Base-by-base conservation (phyloP, 2,329 filamentous ascomycete genomes). In the Aspergillus arachidicola region DNA sequence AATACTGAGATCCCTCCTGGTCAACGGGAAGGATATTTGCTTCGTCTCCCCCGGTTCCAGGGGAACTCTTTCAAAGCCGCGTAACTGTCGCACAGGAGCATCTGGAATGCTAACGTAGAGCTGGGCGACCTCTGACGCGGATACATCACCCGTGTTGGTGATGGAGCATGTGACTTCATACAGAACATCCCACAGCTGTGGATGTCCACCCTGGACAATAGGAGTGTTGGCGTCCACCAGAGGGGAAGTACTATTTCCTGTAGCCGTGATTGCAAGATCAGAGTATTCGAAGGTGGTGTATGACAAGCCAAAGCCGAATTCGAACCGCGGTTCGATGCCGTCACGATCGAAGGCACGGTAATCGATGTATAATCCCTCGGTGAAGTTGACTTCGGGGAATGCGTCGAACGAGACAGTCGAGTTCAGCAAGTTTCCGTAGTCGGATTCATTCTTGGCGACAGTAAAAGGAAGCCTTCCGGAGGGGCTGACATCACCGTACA, bases 251-350 rank as follows among this genome's bases (percentile, higher is more conserved):
- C 26, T 23, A 12, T 36, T 50, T 5, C 43, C 53, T 9, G 50
- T 45, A 21, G 34, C 14, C 9, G 23, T 19, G 32, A 87, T 72
- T 0, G 62, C 63, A 2, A 87, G 74, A 45, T 78, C 73, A 26
- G 79, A 78, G 68, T 85, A 84, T 2, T 74, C 71, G 68, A 87
- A 88, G 0, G 78, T 82, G 0, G 85, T 86, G 68, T 87, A 88
- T 12, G 82, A 61, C 19, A 65, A 26, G 1, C 64, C 64, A 21
- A 36, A 64, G 19, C 64, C 64, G 26, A 65, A 65, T 6, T 54
- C 51, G 19, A 54, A 54, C 30, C 16, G 51, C 6, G 51, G 51
- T 16, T 54, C 51, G n/a, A 54, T 54, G 14, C 11, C 30, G 28
- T 54, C 30, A n/a, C 30, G 51, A 36, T 54, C 51, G 5, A 36